phyloP scores from a whole-genome alignment of 179 eudicot species.

The Amaranthus tricolor region DNA sequence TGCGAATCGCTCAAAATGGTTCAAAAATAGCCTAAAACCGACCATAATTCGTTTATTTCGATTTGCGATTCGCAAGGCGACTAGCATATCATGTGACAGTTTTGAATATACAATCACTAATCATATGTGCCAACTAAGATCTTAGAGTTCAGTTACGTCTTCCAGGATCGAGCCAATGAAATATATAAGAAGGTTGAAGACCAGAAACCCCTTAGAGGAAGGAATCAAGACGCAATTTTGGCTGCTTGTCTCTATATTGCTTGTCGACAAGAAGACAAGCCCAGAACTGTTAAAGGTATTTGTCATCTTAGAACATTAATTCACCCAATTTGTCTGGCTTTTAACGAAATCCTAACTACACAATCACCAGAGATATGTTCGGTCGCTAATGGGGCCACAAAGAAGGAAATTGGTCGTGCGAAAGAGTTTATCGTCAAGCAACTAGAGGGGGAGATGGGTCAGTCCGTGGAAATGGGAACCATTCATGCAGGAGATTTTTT shows the following conservation, averaged over 20 bases:
- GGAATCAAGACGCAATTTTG: slow-evolving; percentile 92
- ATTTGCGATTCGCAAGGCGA: too few species aligned
- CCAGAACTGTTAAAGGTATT: slow-evolving; percentile 92
- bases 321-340: slow-evolving; percentile 15
- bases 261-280: slow-evolving; percentile 94
- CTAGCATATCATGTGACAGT: too few species aligned
- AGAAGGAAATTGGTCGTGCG: slow-evolving; percentile 94
- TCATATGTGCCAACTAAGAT: slow-evolving; percentile 8
- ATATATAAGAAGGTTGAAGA: slow-evolving; percentile 96
- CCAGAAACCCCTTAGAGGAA: slow-evolving; percentile 90
- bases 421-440: slow-evolving; percentile 91
- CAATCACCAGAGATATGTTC: slow-evolving; percentile 75
- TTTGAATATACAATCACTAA: background rate
- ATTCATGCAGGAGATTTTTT: slow-evolving; percentile 91
- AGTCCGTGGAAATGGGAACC: slow-evolving; percentile 86
- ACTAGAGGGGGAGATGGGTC: slow-evolving; percentile 86
- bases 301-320: background rate
- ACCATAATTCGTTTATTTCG: too few species aligned
- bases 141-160: slow-evolving; percentile 15
- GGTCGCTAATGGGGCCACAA: slow-evolving; percentile 95
- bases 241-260: slow-evolving; percentile 98
- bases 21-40: too few species aligned
- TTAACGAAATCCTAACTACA: slow-evolving; percentile 15
- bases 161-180: slow-evolving; percentile 96
- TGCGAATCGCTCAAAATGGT: too few species aligned